Conservation (phyloP, 768 basidiomycete species). For the Termitomyces sp. region DNA sequence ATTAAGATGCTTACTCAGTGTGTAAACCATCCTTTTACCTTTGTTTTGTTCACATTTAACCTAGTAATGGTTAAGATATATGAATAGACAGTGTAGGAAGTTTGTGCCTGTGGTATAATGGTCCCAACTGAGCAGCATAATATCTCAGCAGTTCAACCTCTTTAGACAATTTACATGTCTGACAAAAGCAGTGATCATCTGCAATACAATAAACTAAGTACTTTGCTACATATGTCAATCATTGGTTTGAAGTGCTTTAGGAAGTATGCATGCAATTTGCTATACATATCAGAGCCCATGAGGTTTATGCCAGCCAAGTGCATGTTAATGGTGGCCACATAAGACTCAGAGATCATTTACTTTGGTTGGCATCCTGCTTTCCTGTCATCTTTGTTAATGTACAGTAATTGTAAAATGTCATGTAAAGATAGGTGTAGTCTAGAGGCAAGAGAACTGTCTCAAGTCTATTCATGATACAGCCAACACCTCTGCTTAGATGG, state of each 20-base stretch:
- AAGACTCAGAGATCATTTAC: conserved; percentile 36
- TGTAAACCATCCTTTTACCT: conserved; percentile 94
- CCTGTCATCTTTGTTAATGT: conserved; percentile 83
- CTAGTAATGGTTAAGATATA: conserved; percentile 98
- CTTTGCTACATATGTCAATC: conserved; percentile 34
- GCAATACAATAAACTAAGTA: not conserved
- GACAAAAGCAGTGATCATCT: conserved; percentile 5
- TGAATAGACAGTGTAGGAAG: conserved; percentile 95
- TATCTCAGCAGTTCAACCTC: conserved; percentile 91
- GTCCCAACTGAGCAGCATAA: conserved; percentile 92
- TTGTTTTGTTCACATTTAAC: conserved; percentile 98
- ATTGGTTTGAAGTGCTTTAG: conserved; percentile 73
- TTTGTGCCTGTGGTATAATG: conserved; percentile 96
- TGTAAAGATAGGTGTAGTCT: conserved; percentile 79
- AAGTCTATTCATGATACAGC: conserved; percentile 88
- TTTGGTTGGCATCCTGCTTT: conserved; percentile 56
- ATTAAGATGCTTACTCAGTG: conserved; percentile 45
- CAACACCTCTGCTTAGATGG: conserved; percentile 77
- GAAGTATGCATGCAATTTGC: conserved; percentile 88
- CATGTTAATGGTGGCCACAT: conserved; percentile 5
- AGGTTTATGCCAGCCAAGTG: conserved; percentile 83
- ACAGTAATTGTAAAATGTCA: conserved; percentile 97
- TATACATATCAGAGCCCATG: conserved; percentile 97
- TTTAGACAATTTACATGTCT: conserved; percentile 78
- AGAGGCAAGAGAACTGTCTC: conserved; percentile 70